These are phyloP conservation scores for Tremella mesenterica DNA, from an alignment of 768 basidiomycete species.

Conservation along the genomic window DNA sequence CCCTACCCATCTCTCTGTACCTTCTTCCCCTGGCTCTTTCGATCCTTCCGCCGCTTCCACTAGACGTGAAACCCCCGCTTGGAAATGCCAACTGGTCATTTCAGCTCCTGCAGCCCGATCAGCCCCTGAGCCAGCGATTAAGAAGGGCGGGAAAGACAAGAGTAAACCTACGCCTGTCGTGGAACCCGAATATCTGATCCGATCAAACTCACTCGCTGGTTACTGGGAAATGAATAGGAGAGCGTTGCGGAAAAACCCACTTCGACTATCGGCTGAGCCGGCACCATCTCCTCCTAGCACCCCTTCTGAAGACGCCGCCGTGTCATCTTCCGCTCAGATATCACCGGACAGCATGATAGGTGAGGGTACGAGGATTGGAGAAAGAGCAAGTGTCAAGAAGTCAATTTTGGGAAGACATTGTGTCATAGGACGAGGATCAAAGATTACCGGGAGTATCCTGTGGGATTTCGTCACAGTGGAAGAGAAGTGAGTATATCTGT, in stretches of 20 bases:
- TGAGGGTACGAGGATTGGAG: slow-evolving; percentile 70
- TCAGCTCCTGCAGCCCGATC: slow-evolving; percentile 14
- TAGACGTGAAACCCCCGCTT: slow-evolving; percentile 1
- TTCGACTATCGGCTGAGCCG: neutral
- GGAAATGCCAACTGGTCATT: slow-evolving; percentile 36
- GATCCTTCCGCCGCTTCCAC: no score
- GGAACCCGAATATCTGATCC: slow-evolving; percentile 45
- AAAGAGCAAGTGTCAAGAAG: slow-evolving; percentile 70
- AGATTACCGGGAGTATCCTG: slow-evolving; percentile 69
- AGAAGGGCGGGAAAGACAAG: slow-evolving; percentile 12
- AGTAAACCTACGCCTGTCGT: slow-evolving; percentile 12
- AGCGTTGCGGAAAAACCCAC: slow-evolving; percentile 27
- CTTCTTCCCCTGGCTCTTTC: no score
- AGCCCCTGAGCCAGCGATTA: neutral
- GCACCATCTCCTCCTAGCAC: neutral
- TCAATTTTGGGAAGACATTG: slow-evolving; percentile 75
- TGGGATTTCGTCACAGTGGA: slow-evolving; percentile 81
- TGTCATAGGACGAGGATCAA: slow-evolving; percentile 72
- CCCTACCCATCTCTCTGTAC: no score
- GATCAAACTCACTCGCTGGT: slow-evolving; percentile 65
- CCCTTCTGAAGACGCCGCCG: slow-evolving; percentile 37
- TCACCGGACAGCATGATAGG: slow-evolving; percentile 75
- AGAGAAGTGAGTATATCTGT: slow-evolving; percentile 58
- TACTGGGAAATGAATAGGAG: slow-evolving; percentile 75
- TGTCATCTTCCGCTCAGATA: slow-evolving; percentile 73